Evolutionary conservation across 331 rosid species (phyloP), one percentile per base, ranked within the genome.

Genomic region (Dryas integrifolia): DNA sequence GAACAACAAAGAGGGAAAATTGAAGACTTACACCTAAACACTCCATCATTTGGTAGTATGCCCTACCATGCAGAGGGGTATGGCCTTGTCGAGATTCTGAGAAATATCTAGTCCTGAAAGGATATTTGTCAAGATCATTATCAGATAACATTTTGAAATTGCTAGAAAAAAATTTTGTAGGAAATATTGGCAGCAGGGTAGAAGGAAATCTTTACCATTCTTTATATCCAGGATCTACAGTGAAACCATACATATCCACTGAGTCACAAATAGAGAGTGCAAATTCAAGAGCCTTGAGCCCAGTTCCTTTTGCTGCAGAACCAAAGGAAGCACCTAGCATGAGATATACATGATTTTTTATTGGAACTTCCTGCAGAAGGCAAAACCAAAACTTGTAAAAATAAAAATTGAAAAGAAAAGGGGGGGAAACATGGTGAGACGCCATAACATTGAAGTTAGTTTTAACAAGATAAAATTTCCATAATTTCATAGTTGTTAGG

Each of bases 261-360:
- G 98, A 94, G 58, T 94, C 91, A 47, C 98, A 94, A 51, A 91
- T 78, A 74, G 96, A 94, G 58, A 94, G 96, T 8, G 96, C 92
- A 86, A 94, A 94, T 84, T 94, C 98, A 73, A 94, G 96, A 82
- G 98, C 98, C 88, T 94, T 94, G 74, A 94, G 96, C 62, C 98
- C 98, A 16, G 98, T 91, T 85, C 97, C 97, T 85, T 94, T 94
- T 75, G 97, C 98, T 4, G 97, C 98, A 59, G 96, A 91, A 56
- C 98, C 98, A 88, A 94, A 94, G 73, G 97, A 91, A 67, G 96
- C 86, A 78, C 97, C 98, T 64, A 91, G 83, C 96, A 91, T 86
- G 81, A 94, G 97, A 90, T 94, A 94, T 53, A 94, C 87, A 15
- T 93, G 92, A 84, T 91, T 91, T 78, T 72, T 88, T 67, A 94